phyloP scores from a whole-genome alignment of 352 stramenopile species.

The Pythium aphanidermatum region DNA sequence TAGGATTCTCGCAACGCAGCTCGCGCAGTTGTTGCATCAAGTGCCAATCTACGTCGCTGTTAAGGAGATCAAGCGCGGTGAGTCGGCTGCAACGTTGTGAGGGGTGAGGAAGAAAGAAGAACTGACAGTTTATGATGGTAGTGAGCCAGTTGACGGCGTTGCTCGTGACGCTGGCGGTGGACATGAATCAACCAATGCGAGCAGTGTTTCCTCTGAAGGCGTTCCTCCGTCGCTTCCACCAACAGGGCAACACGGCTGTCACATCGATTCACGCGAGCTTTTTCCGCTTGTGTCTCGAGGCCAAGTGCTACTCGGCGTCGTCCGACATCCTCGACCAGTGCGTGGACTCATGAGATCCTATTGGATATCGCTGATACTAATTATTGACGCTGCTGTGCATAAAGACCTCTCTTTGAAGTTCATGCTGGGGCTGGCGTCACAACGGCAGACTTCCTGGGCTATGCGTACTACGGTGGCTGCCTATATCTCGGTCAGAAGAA shows the following conservation, averaged over 20 bases:
- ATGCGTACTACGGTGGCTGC: constrained; percentile 80
- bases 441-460: constrained; percentile 66
- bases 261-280: constrained; percentile 67
- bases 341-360: constrained; percentile 14
- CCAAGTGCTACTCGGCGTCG: constrained; percentile 74
- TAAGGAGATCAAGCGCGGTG: constrained; percentile 57
- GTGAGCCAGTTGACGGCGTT: constrained; percentile 47
- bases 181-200: constrained; percentile 51
- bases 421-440: constrained; percentile 50
- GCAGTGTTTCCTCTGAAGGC: constrained; percentile 62
- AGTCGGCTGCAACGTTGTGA: no score
- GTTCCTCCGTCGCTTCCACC: constrained; percentile 56
- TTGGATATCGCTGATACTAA: no score
- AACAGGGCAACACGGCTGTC: constrained; percentile 44
- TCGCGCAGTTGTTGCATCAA: constrained; percentile 44
- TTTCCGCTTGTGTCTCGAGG: constrained; percentile 73
- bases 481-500: constrained; percentile 71
- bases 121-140: no score
- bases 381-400: no score
- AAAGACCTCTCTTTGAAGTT: constrained; percentile 70
- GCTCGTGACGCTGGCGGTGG: constrained; percentile 40
- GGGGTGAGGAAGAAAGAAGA: no score
- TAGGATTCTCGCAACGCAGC: constrained; percentile 26
- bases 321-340: constrained; percentile 65
- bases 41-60: constrained; percentile 36